Conservation (phyloP, 192 early-diverging fungal species). For the Coemansia sp. region DNA sequence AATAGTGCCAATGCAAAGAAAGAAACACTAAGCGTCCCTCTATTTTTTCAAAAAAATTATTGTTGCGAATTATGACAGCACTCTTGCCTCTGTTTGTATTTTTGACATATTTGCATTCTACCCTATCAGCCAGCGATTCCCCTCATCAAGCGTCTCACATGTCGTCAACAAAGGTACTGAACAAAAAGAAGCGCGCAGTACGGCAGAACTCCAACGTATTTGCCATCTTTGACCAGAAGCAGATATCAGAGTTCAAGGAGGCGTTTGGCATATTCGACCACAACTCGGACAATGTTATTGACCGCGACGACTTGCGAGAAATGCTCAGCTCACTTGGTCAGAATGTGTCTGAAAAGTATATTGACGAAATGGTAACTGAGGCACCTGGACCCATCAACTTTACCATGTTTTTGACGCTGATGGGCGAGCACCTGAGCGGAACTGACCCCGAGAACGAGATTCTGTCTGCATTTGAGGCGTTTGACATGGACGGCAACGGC, state of each 20-base stretch:
- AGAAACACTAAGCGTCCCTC: background rate
- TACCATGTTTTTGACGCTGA: slow-evolving; percentile 94
- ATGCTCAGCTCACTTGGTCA: slow-evolving; percentile 79
- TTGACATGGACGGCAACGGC: slow-evolving; percentile 84
- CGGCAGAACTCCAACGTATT: slow-evolving; percentile 98
- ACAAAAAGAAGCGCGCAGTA: slow-evolving; percentile 85
- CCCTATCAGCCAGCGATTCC: slow-evolving; percentile 3
- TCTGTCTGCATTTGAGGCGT: slow-evolving; percentile 87
- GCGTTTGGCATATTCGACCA: slow-evolving; percentile 96
- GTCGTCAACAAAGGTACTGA: slow-evolving; percentile 37
- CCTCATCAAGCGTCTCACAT: slow-evolving; percentile 5
- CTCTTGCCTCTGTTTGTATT: slow-evolving; percentile 7
- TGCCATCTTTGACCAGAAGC: slow-evolving; percentile 94
- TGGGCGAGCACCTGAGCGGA: slow-evolving; percentile 90
- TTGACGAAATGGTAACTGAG: slow-evolving; percentile 90
- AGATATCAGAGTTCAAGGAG: slow-evolving; percentile 96
- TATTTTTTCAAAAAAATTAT: background rate
- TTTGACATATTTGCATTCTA: slow-evolving; percentile 9
- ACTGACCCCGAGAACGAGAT: slow-evolving; percentile 93
- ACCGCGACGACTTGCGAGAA: slow-evolving; percentile 90
- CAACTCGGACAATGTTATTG: slow-evolving; percentile 88
- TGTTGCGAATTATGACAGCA: background rate
- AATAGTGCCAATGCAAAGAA: background rate
- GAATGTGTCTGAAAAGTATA: slow-evolving; percentile 66
- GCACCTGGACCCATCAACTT: slow-evolving; percentile 92